A percentile compares a stretch with the other conserved stretches of the same genome.
Evolutionary conservation across 2,329 filamentous ascomycete species (phyloP).

Genomic region (Phyllosticta capitalensis): DNA sequence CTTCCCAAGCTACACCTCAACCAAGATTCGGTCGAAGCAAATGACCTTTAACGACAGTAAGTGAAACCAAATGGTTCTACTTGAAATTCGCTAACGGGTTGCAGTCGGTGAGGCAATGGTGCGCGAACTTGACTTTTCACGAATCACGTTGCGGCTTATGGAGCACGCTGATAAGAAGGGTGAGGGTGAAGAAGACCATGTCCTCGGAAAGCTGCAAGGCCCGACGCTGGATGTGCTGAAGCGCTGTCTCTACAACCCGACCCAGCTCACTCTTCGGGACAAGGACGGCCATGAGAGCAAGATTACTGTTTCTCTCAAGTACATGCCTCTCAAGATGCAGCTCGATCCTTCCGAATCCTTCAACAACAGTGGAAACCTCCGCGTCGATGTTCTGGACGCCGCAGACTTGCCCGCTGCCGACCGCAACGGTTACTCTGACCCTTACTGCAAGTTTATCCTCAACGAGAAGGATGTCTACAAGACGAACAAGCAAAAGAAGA

Average conservation of each 20-base stretch:
- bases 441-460: constrained; percentile 89
- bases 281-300: constrained; percentile 67
- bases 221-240: constrained; percentile 81
- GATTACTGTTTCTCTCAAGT: constrained; percentile 87
- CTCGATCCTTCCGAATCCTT: constrained; percentile 94
- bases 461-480: constrained; percentile 89
- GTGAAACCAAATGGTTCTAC: constrained; percentile 19
- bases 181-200: constrained; percentile 59
- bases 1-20: constrained; percentile 79
- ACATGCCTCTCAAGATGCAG: constrained; percentile 86
- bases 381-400: constrained; percentile 86
- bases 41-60: constrained; percentile 73
- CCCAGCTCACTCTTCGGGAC: constrained; percentile 67
- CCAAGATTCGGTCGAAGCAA: constrained; percentile 58
- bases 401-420: constrained; percentile 85
- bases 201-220: constrained; percentile 72
- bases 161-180: constrained; percentile 68
- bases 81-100: neutral
- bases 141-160: constrained; percentile 76
- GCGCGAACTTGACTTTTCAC: constrained; percentile 93
- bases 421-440: constrained; percentile 92
- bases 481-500: constrained; percentile 95
- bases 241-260: constrained; percentile 86
- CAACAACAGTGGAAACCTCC: constrained; percentile 95
- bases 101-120: constrained; percentile 83